A percentile compares a stretch with the other conserved stretches of the same genome.
These are phyloP conservation scores for Globisporangium paddicum DNA, from an alignment of 352 stramenopile genomes.

Conservation along the genomic window DNA sequence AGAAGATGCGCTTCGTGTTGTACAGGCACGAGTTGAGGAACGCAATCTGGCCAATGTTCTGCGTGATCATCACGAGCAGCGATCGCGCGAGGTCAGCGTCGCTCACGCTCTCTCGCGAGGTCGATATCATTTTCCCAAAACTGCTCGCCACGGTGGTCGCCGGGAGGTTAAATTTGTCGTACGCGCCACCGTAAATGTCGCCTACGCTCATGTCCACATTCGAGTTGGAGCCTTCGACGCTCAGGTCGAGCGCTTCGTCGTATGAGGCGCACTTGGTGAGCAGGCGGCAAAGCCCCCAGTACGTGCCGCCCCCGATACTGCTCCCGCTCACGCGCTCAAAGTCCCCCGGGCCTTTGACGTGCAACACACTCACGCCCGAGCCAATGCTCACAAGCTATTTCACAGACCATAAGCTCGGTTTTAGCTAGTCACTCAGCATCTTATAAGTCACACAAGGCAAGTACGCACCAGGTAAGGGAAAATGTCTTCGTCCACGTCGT, in stretches of 20 bases:
- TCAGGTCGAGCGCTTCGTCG: constrained; percentile 80
- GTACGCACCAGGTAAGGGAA: constrained; percentile 78
- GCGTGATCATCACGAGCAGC: constrained; percentile 98
- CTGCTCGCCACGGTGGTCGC: constrained; percentile 93
- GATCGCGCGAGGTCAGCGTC: constrained; percentile 96
- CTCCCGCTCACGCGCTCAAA: constrained; percentile 98
- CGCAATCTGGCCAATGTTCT: constrained; percentile 97
- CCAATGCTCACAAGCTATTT: constrained; percentile 95
- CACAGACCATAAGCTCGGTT: background rate
- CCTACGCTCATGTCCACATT: constrained; percentile 97
- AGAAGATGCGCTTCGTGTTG: constrained; percentile 96
- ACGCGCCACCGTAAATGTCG: constrained; percentile 98
- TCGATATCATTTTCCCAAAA: constrained; percentile 92
- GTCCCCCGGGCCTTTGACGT: constrained; percentile 90
- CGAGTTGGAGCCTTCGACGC: constrained; percentile 73
- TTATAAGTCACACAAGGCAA: background rate
- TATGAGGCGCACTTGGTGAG: constrained; percentile 88
- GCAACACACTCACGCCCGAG: constrained; percentile 96
- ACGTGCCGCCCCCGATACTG: constrained; percentile 98
- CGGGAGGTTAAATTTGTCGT: constrained; percentile 92
- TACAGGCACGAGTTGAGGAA: constrained; percentile 98
- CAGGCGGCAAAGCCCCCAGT: constrained; percentile 97
- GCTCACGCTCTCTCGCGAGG: constrained; percentile 61
- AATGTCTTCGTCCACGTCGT: constrained; percentile 72
- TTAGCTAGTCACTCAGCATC: background rate